Percentiles rank a stretch among this genome's conserved stretches.
phyloP scores from a whole-genome alignment of 2,329 filamentous ascomycete species.

The Coniochaeta ligniaria region DNA sequence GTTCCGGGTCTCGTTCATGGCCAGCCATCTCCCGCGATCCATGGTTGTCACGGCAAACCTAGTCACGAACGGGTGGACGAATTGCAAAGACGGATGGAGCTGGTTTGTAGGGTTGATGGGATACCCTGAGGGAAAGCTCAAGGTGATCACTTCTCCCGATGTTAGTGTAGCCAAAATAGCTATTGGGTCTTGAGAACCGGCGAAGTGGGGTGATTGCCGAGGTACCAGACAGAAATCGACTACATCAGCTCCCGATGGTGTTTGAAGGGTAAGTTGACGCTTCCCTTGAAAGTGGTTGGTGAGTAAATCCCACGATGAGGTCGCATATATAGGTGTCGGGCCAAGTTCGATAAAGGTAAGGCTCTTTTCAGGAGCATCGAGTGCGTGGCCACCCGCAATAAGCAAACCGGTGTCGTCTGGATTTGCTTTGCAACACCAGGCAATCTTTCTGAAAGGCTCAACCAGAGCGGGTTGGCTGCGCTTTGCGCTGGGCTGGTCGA shows the following conservation, averaged over 20 bases:
- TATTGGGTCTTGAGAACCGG: conserved; percentile 83
- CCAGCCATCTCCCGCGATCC: conserved; percentile 77
- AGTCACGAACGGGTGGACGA: conserved; percentile 84
- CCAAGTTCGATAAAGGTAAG: conserved; percentile 88
- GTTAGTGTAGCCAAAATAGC: conserved; percentile 72
- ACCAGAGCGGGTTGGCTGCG: conserved; percentile 51
- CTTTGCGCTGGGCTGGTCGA: conserved; percentile 57
- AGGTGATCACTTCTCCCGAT: conserved; percentile 81
- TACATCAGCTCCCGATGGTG: conserved; percentile 70
- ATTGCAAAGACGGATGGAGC: conserved; percentile 77
- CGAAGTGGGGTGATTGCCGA: conserved; percentile 75
- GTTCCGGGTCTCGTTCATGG: conserved; percentile 76
- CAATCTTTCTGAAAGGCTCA: conserved; percentile 69
- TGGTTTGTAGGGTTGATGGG: conserved; percentile 90
- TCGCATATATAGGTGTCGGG: conserved; percentile 81
- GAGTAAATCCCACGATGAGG: conserved; percentile 81
- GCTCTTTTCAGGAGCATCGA: conserved; percentile 62
- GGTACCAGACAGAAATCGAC: conserved; percentile 79
- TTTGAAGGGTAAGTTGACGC: conserved; percentile 61
- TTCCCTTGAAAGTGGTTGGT: conserved; percentile 75
- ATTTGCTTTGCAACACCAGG: conserved; percentile 92
- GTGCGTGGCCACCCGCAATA: conserved; percentile 71
- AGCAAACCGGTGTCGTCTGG: conserved; percentile 88
- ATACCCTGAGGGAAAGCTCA: conserved; percentile 89
- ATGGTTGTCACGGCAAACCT: conserved; percentile 65